Percentiles rank a stretch among this genome's conserved stretches.
Evolutionary conservation across 345 rosid genomes (phyloP).

Genomic region (Syzygium jambos): DNA sequence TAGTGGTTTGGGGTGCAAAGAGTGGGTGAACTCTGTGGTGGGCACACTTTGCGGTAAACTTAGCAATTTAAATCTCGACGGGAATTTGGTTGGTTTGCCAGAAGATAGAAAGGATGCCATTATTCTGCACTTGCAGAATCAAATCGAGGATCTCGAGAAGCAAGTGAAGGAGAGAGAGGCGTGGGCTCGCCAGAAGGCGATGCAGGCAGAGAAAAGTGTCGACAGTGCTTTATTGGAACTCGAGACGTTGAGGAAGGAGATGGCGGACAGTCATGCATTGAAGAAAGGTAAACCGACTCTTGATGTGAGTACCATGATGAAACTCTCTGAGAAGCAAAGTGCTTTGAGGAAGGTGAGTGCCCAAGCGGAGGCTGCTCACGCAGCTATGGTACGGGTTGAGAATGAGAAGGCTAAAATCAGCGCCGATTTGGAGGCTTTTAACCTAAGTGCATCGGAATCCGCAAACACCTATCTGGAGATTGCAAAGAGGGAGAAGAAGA

Average conservation of each 20-base stretch:
- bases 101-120: slow-evolving; percentile 75
- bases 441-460: slow-evolving; percentile 87
- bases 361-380: slow-evolving; percentile 70
- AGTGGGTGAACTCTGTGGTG: not conserved
- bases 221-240: slow-evolving; percentile 77
- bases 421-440: slow-evolving; percentile 92
- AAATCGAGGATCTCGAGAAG: slow-evolving; percentile 68
- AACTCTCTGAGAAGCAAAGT: slow-evolving; percentile 74
- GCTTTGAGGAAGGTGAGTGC: slow-evolving; percentile 75
- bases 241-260: slow-evolving; percentile 69
- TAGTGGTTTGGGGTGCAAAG: not conserved
- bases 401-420: slow-evolving; percentile 85
- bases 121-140: slow-evolving; percentile 46
- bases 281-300: slow-evolving; percentile 81
- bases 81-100: slow-evolving; percentile 39
- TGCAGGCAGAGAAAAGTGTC: slow-evolving; percentile 93
- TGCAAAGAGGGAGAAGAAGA: slow-evolving; percentile 78
- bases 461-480: slow-evolving; percentile 57
- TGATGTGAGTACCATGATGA: slow-evolving; percentile 69
- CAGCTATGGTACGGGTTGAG: slow-evolving; percentile 64
- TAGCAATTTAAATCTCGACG: slow-evolving; percentile 64
- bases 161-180: slow-evolving; percentile 84
- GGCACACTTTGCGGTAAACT: not conserved
- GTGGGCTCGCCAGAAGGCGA: slow-evolving; percentile 96
- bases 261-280: slow-evolving; percentile 67